A percentile compares a stretch with the other conserved stretches of the same genome.
Conservation (phyloP, 2,329 filamentous ascomycete genomes). For the Hysterium pulicare region DNA sequence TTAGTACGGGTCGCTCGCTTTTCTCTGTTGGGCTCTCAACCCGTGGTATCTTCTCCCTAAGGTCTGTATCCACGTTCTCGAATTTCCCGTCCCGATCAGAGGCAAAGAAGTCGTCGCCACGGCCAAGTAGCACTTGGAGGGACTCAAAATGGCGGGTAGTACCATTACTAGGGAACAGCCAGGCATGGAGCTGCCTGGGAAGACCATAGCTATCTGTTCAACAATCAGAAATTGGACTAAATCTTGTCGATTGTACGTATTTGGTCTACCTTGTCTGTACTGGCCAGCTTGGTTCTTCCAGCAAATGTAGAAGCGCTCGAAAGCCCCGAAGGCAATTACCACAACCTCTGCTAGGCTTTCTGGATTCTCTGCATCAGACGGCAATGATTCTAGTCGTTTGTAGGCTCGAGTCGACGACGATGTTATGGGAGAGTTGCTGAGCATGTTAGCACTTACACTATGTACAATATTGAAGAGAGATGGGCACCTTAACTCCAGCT, state of each 20-base stretch:
- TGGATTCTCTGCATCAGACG: conserved; percentile 25
- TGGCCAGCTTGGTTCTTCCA: conserved; percentile 36
- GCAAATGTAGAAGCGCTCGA: conserved; percentile 40
- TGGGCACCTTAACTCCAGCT: background rate
- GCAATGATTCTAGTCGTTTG: conserved; percentile 29
- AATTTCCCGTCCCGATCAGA: conserved; percentile 38
- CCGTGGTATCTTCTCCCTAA: conserved; percentile 14
- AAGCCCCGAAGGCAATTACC: conserved; percentile 39
- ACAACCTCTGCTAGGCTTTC: conserved; percentile 37
- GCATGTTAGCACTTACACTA: background rate
- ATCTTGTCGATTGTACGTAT: background rate
- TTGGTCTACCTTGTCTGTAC: conserved; percentile 32
- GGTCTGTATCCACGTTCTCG: conserved; percentile 31
- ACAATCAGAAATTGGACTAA: background rate
- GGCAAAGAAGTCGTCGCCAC: conserved; percentile 39
- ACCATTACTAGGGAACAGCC: conserved; percentile 32
- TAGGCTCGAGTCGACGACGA: conserved; percentile 30
- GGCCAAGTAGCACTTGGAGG: conserved; percentile 38
- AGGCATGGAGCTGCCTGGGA: conserved; percentile 28
- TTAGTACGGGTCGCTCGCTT: conserved; percentile 16
- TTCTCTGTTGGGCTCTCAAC: conserved; percentile 11
- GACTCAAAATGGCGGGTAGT: conserved; percentile 29
- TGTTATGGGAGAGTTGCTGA: conserved; percentile 14
- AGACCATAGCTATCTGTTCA: conserved; percentile 34
- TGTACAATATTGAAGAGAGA: background rate